Evolutionary conservation across 2,329 filamentous ascomycete genomes (phyloP).

Genomic region (Hypoxylon sp.): DNA sequence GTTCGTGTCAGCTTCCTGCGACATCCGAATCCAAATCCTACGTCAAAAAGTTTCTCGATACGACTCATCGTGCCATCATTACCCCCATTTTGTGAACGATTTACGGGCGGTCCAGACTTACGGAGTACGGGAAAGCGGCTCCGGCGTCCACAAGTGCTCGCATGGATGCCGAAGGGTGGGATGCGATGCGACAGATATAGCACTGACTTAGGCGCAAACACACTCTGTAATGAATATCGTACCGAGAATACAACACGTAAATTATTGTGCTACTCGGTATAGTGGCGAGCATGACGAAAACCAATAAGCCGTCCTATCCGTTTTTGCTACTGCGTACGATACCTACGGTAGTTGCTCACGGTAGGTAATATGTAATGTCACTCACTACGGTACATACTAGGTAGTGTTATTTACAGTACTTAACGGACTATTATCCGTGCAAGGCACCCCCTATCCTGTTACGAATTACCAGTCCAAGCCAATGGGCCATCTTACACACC

Average conservation of each 20-base stretch:
- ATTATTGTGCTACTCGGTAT: conserved; percentile 16
- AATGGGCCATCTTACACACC: conserved; percentile 39
- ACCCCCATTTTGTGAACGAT: conserved; percentile 19
- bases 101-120: conserved; percentile 36
- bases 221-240: not conserved
- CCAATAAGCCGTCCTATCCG: not conserved
- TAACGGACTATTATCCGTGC: conserved; percentile 38
- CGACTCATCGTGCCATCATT: conserved; percentile 37
- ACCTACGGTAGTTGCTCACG: no score
- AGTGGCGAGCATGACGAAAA: not conserved
- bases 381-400: conserved; percentile 1
- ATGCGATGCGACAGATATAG: conserved; percentile 40
- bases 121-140: conserved; percentile 43
- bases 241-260: conserved; percentile 13
- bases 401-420: conserved; percentile 24
- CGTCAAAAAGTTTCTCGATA: conserved; percentile 42
- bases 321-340: not conserved
- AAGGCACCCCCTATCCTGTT: conserved; percentile 18
- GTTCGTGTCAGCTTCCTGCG: conserved; percentile 40
- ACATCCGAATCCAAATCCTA: conserved; percentile 37
- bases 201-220: conserved; percentile 21
- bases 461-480: conserved; percentile 29
- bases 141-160: conserved; percentile 35
- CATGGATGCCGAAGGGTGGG: conserved; percentile 38
- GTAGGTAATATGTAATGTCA: conserved; percentile 4